Evolutionary conservation across 2,329 filamentous ascomycete genomes (phyloP).

Genomic region (Ophiostoma piceae): DNA sequence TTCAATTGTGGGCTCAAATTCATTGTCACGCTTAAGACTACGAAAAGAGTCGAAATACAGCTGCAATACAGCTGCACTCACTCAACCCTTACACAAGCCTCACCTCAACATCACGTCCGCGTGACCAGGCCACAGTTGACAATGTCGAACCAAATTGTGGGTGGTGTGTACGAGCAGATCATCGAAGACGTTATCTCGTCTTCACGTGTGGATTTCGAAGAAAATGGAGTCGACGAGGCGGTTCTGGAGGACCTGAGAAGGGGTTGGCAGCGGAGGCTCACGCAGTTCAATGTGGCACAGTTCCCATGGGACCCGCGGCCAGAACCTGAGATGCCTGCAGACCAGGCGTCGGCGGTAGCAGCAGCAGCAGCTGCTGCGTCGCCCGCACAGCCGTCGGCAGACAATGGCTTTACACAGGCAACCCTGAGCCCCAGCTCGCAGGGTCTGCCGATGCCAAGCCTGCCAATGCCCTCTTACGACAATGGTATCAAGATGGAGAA

Average conservation of each 20-base stretch:
- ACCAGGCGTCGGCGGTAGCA: conserved; percentile 28
- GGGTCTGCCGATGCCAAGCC: conserved; percentile 31
- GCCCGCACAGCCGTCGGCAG: conserved; percentile 16
- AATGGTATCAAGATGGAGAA: conserved; percentile 20
- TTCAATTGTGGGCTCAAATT: neutral
- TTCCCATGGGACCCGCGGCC: conserved; percentile 95
- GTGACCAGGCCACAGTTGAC: conserved; percentile 25
- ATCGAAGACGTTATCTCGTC: conserved; percentile 84
- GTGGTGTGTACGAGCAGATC: conserved; percentile 72
- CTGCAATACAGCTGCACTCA: neutral
- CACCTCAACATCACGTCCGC: neutral
- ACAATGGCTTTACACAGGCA: conserved; percentile 34
- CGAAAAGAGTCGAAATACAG: neutral
- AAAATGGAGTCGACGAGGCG: conserved; percentile 82
- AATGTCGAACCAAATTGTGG: conserved; percentile 60
- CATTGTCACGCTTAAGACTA: neutral
- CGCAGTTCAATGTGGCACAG: conserved; percentile 73
- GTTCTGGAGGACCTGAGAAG: conserved; percentile 81
- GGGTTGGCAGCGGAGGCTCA: conserved; percentile 91
- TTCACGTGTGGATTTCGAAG: conserved; percentile 92
- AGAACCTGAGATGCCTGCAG: conserved; percentile 44
- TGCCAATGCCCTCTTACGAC: conserved; percentile 30
- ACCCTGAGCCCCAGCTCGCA: conserved; percentile 36
- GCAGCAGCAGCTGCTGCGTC: conserved; percentile 27
- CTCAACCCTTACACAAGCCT: neutral